Base-by-base conservation (phyloP, 768 basidiomycete species). In the Xerocomus potaroensis region DNA sequence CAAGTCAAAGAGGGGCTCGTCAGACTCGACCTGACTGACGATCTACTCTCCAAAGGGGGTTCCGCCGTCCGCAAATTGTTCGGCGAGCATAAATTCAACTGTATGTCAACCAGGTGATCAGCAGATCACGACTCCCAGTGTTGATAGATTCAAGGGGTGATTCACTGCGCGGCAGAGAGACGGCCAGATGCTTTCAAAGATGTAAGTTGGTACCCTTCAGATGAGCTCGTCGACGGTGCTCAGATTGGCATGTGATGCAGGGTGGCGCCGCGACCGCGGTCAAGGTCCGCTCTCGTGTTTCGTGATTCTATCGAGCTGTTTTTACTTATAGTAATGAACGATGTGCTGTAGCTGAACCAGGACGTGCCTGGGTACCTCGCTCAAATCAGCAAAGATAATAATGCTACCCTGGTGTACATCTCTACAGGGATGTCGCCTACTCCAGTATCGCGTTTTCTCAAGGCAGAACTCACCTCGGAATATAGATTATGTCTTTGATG, bases 141-240 rank as follows among this genome's bases (percentile, higher is more conserved):
- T 45, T 48, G 41, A 57, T 53, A 24, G 9, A 33, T 47, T 34
- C 56, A 60, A 87, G 84, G 86, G 82, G 81, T 97, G 31, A 82
- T 98, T 14, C 95, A 98, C 61, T 96, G 93, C 59, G 95, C 95
- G 12, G 95, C 95, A 2, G 94, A 98, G 68, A 71, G 95, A 50
- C 73, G 93, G 35, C 92, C 94, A 5, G 93, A 97, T 61, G 87
- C 91, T 11, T 93, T 91, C 46, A 91, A 95, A 65, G 87, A 86
- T 71, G 92, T 88, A 52, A 41, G 76, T 43, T 8, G 8, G 2
- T 30, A 18, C 39, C 36, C n/a, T 45, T 19, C 15, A 19, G 23
- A 12, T 38, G 12, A 43, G 8, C 35, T 21, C 19, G 5, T 5
- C 35, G 9, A 36, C 12, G 8, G 10, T 19, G 21, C 11, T 21